A percentile compares a stretch with the other conserved stretches of the same genome.
These are phyloP conservation scores for Cicer pinnatifidum DNA, from an alignment of 306 rosid species.

Conservation along the genomic window DNA sequence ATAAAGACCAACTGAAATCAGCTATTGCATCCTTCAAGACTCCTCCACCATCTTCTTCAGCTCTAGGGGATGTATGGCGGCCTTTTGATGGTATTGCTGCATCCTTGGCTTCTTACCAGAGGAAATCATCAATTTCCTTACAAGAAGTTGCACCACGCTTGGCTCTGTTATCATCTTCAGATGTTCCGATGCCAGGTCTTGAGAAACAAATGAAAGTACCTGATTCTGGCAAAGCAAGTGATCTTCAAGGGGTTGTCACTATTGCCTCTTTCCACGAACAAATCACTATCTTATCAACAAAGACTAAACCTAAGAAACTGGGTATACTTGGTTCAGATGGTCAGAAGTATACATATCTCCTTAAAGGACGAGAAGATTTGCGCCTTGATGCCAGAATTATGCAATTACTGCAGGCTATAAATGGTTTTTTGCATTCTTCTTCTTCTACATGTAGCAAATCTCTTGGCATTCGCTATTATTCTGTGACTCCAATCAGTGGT, in stretches of 20 bases:
- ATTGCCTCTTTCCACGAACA: slow-evolving; percentile 83
- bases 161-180: slow-evolving; percentile 78
- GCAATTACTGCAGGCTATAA: slow-evolving; percentile 92
- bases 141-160: slow-evolving; percentile 87
- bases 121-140: slow-evolving; percentile 84
- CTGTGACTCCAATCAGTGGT: slow-evolving; percentile 97
- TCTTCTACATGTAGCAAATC: slow-evolving; percentile 73
- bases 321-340: slow-evolving; percentile 92
- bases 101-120: slow-evolving; percentile 89
- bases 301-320: slow-evolving; percentile 93
- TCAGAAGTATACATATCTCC: slow-evolving; percentile 85
- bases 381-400: slow-evolving; percentile 97
- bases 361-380: slow-evolving; percentile 95
- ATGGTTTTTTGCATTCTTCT: slow-evolving; percentile 83
- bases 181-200: slow-evolving; percentile 98
- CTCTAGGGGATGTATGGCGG: slow-evolving; percentile 86
- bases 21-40: slow-evolving; percentile 77
- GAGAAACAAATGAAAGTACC: slow-evolving; percentile 73
- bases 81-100: slow-evolving; percentile 90
- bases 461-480: slow-evolving; percentile 84
- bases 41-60: slow-evolving; percentile 78
- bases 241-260: slow-evolving; percentile 73
- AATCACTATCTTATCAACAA: slow-evolving; percentile 84
- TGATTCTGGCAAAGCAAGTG: slow-evolving; percentile 60
- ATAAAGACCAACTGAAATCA: slow-evolving; percentile 70